Base-by-base conservation (phyloP, 768 basidiomycete species). In the Leccinum rimulosum region DNA sequence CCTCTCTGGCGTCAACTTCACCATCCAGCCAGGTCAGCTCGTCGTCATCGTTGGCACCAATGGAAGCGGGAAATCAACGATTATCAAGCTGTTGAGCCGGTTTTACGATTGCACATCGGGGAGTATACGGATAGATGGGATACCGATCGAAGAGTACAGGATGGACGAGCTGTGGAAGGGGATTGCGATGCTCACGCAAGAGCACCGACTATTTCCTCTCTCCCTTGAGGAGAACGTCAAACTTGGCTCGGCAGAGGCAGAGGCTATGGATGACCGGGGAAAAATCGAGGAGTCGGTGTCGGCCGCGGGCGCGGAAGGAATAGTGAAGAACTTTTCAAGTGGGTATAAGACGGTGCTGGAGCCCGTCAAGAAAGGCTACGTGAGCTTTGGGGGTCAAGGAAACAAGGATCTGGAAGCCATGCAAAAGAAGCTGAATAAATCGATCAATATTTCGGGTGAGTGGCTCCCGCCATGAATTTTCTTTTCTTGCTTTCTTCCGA, bases 111-210 rank as follows among this genome's bases (percentile, higher is more conserved):
- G 72, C 0, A 65, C 64, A 0, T 68, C 66, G 5, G 82, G 81
- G 0, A 64, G 73, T 27, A 75, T 84, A 28, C 62, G 72, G 0
- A 57, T 77, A 33, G 79, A 82, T 60, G 77, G 71, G 38, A 55
- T 64, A 50, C 71, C 75, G 1, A 60, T 80, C n/a, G 43, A 59
- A 22, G 62, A 66, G 4, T 81, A 76, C 50, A 61, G 65, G 9
- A 50, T 75, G 3, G 56, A 61, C 1, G 68, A 72, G 19, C 57
- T 83, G 31, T 76, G 79, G 10, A 56, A 63, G 3, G 67, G 73
- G 3, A 81, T 75, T 33, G 77, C 80, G 3, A 76, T 76, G 51
- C 68, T 83, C 3, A 71, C 72, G 1, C 82, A 82, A 61, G 68
- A 76, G 5, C 78, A 75, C 56, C 61, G 63, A 7, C 54, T 78